Percentiles rank a stretch among this genome's conserved stretches.
Evolutionary conservation across 495 filamentous ascomycete species (phyloP).

Genomic region (Penicillium taxi): DNA sequence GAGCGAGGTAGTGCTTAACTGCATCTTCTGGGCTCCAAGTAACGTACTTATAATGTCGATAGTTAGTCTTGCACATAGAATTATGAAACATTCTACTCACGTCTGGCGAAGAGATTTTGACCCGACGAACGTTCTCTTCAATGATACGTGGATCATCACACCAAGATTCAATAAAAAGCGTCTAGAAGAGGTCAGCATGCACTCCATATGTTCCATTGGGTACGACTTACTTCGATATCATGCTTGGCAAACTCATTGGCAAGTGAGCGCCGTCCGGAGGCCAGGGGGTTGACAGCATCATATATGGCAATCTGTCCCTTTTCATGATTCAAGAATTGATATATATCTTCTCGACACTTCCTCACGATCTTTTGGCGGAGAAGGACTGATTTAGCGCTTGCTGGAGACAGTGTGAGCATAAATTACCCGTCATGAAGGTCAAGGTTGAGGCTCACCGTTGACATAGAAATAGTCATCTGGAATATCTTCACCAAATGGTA

Average conservation of each 20-base stretch:
- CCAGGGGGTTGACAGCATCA: conserved; percentile 93
- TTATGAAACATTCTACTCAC: conserved; percentile 35
- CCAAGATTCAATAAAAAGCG: conserved; percentile 91
- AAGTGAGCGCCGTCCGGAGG: conserved; percentile 72
- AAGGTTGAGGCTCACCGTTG: conserved; percentile 48
- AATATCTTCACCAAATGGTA: conserved; percentile 77
- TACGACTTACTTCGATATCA: conserved; percentile 66
- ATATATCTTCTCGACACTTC: conserved; percentile 95
- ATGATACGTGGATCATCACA: conserved; percentile 91
- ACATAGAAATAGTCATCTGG: conserved; percentile 98
- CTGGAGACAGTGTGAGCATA: conserved; percentile 24
- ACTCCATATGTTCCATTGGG: not conserved
- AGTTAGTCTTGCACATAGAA: not conserved
- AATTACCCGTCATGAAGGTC: not conserved
- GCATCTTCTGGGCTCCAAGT: conserved; percentile 89
- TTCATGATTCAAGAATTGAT: conserved; percentile 89
- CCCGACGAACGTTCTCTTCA: conserved; percentile 90
- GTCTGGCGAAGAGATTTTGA: conserved; percentile 98
- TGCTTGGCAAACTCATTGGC: conserved; percentile 96
- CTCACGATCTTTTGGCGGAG: conserved; percentile 94
- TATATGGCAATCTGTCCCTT: conserved; percentile 99
- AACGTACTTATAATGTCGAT: conserved; percentile 51
- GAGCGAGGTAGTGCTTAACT: conserved; percentile 78
- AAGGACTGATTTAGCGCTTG: conserved; percentile 77
- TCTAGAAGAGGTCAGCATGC: conserved; percentile 39